Percentiles rank a stretch among this genome's conserved stretches.
Conservation (phyloP, 495 filamentous ascomycete species). For the Filosporella fistucella region DNA sequence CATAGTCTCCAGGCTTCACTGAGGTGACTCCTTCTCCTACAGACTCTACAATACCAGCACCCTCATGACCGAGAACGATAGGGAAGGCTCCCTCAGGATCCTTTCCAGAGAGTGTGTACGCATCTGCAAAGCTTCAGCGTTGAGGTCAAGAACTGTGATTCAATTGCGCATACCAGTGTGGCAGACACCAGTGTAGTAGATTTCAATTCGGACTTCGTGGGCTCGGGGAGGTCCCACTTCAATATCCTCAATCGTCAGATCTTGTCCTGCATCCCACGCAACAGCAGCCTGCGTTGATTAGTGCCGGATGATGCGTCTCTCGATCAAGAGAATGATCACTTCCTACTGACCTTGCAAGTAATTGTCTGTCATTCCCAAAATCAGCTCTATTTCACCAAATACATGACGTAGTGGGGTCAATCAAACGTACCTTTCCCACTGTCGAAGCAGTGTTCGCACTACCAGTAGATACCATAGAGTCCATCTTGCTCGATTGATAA, state of each 20-base stretch:
- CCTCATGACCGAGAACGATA: slow-evolving; percentile 93
- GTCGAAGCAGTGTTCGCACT: background rate
- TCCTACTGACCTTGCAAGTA: slow-evolving; percentile 57
- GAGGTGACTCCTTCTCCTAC: slow-evolving; percentile 92
- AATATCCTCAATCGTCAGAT: slow-evolving; percentile 82
- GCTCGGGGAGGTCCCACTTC: slow-evolving; percentile 90
- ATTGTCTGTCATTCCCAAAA: slow-evolving; percentile 59
- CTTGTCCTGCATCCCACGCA: slow-evolving; percentile 92
- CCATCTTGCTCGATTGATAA: too few relatives aligned
- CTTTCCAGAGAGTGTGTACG: slow-evolving; percentile 96
- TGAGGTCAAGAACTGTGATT: background rate
- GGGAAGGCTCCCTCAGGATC: slow-evolving; percentile 98
- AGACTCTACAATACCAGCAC: slow-evolving; percentile 94
- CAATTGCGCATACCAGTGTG: slow-evolving; percentile 69
- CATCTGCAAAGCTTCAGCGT: slow-evolving; percentile 52
- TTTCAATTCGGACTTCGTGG: slow-evolving; percentile 93
- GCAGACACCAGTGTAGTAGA: slow-evolving; percentile 96
- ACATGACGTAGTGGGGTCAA: background rate
- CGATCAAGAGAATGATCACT: slow-evolving; percentile 28
- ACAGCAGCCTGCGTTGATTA: slow-evolving; percentile 66
- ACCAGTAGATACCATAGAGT: too few relatives aligned
- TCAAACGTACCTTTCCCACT: slow-evolving; percentile 14
- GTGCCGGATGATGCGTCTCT: slow-evolving; percentile 11
- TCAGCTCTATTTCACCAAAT: background rate
- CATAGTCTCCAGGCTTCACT: slow-evolving; percentile 89